Evolutionary conservation across 2,329 filamentous ascomycete genomes (phyloP).

Genomic region (Hirsutella thompsonii): DNA sequence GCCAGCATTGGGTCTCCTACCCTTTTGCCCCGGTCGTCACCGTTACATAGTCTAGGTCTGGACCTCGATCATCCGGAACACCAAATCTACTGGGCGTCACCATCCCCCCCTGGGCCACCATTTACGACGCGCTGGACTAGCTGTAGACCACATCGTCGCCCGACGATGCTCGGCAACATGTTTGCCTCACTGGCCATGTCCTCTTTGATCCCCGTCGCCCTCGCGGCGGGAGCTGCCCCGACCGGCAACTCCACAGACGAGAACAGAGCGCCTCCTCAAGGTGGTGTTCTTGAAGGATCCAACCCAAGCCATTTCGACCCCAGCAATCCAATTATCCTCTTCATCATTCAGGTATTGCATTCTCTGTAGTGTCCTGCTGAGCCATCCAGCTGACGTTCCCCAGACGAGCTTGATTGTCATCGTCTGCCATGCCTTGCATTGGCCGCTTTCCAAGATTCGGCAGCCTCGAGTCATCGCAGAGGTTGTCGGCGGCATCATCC

Average conservation of each 20-base stretch:
- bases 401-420: conserved; percentile 32
- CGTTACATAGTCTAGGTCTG: no score
- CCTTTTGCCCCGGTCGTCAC: no score
- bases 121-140: background rate
- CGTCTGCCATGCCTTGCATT: conserved; percentile 47
- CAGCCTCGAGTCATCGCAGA: conserved; percentile 78
- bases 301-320: conserved; percentile 57
- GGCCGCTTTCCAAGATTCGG: conserved; percentile 61
- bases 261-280: conserved; percentile 16
- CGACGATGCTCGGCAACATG: background rate
- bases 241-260: background rate
- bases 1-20: no score
- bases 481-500: conserved; percentile 71
- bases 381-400: no score
- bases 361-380: background rate
- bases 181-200: background rate
- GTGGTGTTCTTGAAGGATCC: conserved; percentile 57
- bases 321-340: conserved; percentile 60
- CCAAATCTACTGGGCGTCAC: no score
- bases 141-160: background rate
- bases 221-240: background rate
- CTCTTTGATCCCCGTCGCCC: background rate
- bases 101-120: background rate
- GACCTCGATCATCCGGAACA: no score
- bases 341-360: conserved; percentile 55